Percentiles rank a stretch among this genome's conserved stretches.
Evolutionary conservation across 2,329 filamentous ascomycete genomes (phyloP).

Genomic region (Lasiodiplodia sp.): DNA sequence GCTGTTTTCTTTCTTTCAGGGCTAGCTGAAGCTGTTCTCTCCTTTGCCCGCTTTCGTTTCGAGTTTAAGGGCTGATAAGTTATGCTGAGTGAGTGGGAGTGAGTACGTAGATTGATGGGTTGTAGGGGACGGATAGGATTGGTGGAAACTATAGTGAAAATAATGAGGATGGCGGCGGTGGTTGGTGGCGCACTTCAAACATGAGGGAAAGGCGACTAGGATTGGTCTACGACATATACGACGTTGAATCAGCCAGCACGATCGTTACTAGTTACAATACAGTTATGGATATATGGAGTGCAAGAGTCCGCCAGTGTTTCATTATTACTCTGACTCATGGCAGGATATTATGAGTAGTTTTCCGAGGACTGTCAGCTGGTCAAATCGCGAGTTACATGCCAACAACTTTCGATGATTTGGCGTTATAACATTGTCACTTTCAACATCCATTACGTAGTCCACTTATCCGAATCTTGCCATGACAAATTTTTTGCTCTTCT

Average conservation of each 20-base stretch:
- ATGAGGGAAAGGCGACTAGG: neutral
- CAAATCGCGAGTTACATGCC: no score
- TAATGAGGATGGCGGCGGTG: neutral
- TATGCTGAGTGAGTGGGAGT: neutral
- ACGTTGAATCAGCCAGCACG: neutral
- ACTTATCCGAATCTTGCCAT: no score
- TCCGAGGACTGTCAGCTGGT: neutral
- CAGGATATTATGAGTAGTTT: neutral
- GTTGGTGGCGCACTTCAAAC: neutral
- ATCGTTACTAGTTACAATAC: neutral
- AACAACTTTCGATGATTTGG: no score
- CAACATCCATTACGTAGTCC: no score
- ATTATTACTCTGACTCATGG: neutral
- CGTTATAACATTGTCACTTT: no score
- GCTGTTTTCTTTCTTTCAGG: neutral
- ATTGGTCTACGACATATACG: neutral
- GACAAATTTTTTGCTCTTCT: no score
- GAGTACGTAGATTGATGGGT: neutral
- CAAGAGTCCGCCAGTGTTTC: neutral
- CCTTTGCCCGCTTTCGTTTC: neutral
- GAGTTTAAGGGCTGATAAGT: neutral
- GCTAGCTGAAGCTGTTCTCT: neutral
- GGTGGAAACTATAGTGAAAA: neutral
- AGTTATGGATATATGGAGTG: neutral
- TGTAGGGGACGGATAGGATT: neutral